phyloP scores from a whole-genome alignment of 257 asterid species.

The Nicotiana obtusifolia region DNA sequence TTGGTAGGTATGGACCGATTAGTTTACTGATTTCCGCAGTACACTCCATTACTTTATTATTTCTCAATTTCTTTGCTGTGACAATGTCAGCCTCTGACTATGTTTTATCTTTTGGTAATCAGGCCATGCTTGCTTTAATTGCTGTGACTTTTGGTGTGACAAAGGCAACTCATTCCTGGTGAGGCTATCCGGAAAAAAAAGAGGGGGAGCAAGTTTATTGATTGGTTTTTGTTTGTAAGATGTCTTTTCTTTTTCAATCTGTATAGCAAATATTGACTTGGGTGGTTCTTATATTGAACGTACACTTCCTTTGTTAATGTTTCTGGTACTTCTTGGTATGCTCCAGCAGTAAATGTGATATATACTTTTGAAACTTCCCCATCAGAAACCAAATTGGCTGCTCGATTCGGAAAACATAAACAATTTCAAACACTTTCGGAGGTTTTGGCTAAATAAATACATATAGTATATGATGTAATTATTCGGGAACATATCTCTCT shows the following conservation, averaged over 20 bases:
- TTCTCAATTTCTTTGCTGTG: background rate
- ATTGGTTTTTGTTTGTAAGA: background rate
- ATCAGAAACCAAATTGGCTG: background rate
- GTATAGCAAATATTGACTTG: background rate
- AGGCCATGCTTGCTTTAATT: slow-evolving; percentile 69
- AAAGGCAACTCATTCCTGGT: slow-evolving; percentile 57
- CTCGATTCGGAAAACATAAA: too few relatives aligned
- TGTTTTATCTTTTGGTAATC: slow-evolving; percentile 6
- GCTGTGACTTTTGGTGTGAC: slow-evolving; percentile 79
- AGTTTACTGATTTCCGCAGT: background rate
- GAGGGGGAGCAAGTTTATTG: background rate
- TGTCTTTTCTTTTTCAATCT: background rate
- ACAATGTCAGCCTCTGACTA: background rate
- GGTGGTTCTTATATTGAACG: background rate
- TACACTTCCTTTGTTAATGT: background rate
- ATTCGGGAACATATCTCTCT: too few relatives aligned
- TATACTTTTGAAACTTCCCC: background rate
- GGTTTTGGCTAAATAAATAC: too few relatives aligned
- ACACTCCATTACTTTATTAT: background rate
- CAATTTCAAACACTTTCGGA: too few relatives aligned
- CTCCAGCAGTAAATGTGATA: background rate
- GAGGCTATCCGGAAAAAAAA: slow-evolving; percentile 4
- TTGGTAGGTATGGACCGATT: background rate
- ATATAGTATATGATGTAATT: too few relatives aligned
- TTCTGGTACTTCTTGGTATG: background rate